Evolutionary conservation across 306 rosid species (phyloP).

Genomic region (Cyclanthera cordifolia): DNA sequence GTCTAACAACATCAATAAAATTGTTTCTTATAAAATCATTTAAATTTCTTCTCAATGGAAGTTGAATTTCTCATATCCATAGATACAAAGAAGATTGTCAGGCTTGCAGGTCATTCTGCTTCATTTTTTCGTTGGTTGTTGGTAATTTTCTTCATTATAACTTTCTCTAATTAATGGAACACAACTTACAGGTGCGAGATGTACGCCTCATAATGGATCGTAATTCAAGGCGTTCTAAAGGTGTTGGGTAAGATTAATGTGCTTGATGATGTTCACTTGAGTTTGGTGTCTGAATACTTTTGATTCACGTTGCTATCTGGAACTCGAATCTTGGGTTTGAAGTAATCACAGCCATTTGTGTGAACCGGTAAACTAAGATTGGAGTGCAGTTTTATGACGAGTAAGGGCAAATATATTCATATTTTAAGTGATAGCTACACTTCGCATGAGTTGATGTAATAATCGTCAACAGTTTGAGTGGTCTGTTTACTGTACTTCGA

Average conservation of each 20-base stretch:
- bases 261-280: neutral
- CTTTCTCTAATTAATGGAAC: neutral
- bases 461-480: neutral
- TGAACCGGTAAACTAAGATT: neutral
- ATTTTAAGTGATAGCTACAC: neutral
- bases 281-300: neutral
- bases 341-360: neutral
- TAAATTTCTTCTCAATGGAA: neutral
- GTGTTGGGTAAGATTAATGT: conserved; percentile 68
- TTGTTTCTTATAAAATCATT: neutral
- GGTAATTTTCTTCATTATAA: neutral
- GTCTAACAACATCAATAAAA: no score
- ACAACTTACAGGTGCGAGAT: conserved; percentile 69
- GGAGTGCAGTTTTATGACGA: neutral
- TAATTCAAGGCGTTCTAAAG: conserved; percentile 92
- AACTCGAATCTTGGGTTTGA: neutral
- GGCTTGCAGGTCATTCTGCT: neutral
- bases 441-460: neutral
- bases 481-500: neutral
- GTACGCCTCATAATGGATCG: conserved; percentile 98
- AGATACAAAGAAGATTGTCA: neutral
- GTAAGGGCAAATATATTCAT: neutral
- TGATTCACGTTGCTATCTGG: neutral
- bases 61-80: neutral
- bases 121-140: neutral